A percentile compares a stretch with the other conserved stretches of the same genome.
phyloP scores from a whole-genome alignment of 768 basidiomycete genomes.

The Tephrocybe sp. region DNA sequence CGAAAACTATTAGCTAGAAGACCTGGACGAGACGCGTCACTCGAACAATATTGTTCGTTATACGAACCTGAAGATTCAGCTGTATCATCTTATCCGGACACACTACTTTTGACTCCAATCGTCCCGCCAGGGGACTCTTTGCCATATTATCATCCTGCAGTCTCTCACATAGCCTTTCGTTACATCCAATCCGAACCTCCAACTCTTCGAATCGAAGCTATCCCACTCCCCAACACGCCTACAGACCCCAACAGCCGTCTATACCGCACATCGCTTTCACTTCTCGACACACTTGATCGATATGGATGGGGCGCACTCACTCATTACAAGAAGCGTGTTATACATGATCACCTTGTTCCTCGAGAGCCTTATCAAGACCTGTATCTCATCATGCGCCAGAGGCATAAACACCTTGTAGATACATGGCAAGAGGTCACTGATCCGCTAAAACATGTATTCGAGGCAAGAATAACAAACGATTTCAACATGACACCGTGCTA shows the following conservation, averaged over 20 bases:
- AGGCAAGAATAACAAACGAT: constrained; percentile 42
- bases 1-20: constrained; percentile 74
- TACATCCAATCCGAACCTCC: constrained; percentile 42
- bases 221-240: constrained; percentile 48
- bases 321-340: constrained; percentile 82
- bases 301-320: constrained; percentile 84
- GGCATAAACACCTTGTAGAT: constrained; percentile 72
- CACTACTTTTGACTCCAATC: constrained; percentile 62
- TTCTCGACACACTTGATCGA: constrained; percentile 82
- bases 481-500: neutral
- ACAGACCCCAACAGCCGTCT: constrained; percentile 59
- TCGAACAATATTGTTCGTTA: constrained; percentile 82
- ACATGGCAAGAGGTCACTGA: constrained; percentile 83
- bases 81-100: constrained; percentile 9
- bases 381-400: constrained; percentile 82
- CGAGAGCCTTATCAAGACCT: constrained; percentile 85
- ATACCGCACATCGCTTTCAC: constrained; percentile 75
- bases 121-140: constrained; percentile 41
- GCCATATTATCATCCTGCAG: constrained; percentile 90
- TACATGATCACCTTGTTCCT: constrained; percentile 76
- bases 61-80: constrained; percentile 35
- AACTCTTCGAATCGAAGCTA: constrained; percentile 54
- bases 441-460: constrained; percentile 87
- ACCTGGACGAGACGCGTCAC: constrained; percentile 66
- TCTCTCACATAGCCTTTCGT: constrained; percentile 79